Percentiles rank a stretch among this genome's conserved stretches.
Evolutionary conservation across 805 yeast genomes (phyloP).

Genomic region (Teunomyces stri): DNA sequence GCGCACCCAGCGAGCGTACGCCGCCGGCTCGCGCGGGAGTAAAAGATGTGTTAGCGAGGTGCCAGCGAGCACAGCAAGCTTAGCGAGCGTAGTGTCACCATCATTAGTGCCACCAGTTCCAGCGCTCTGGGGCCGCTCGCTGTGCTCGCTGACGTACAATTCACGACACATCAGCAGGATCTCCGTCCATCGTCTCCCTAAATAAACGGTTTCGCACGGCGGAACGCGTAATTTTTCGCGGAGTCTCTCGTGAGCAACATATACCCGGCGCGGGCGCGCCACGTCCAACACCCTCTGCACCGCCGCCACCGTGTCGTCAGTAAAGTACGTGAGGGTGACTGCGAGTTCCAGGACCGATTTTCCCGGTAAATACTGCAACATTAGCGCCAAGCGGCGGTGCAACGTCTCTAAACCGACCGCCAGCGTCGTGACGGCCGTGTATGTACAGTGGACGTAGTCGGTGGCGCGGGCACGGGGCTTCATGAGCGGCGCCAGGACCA

Average conservation of each 20-base stretch:
- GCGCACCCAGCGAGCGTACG: background rate
- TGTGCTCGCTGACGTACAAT: too few species aligned
- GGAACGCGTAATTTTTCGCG: background rate
- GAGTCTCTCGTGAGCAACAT: background rate
- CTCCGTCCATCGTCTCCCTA: too few species aligned
- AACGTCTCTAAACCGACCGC: background rate
- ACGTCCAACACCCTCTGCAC: background rate
- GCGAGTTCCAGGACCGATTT: background rate
- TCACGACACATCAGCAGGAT: too few species aligned
- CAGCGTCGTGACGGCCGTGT: background rate
- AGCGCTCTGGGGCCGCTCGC: too few species aligned
- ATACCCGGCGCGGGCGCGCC: background rate
- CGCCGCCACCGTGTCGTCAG: background rate
- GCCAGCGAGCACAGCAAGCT: too few species aligned
- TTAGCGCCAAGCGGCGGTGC: background rate
- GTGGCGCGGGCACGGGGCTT: background rate
- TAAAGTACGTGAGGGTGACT: background rate
- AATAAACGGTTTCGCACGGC: too few species aligned
- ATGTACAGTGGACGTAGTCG: background rate
- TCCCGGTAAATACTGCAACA: background rate
- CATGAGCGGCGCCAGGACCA: background rate
- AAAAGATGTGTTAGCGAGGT: constrained; percentile 11
- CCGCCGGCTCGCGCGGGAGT: constrained; percentile 10
- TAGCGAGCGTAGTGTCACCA: too few species aligned
- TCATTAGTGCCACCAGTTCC: too few species aligned